Evolutionary conservation across 176 grass and related monocot species (phyloP).

Genomic region (Neostapfia colusana): DNA sequence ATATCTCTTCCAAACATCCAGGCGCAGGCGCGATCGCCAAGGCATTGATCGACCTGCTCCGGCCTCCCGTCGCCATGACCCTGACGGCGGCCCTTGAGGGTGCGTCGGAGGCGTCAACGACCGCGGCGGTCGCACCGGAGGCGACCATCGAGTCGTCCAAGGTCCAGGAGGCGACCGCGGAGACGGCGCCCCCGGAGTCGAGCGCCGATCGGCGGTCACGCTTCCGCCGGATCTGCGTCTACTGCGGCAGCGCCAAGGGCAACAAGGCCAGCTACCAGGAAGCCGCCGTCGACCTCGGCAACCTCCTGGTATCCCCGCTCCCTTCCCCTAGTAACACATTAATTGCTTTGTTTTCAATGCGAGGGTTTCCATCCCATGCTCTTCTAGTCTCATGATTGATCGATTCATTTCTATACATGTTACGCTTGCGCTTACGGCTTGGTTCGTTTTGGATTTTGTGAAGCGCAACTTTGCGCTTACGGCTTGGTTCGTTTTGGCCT

Average conservation of each 20-base stretch:
- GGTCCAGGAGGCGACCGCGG: not conserved
- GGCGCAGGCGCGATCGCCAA: constrained; percentile 57
- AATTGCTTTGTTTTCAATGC: not conserved
- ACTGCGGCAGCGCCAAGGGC: constrained; percentile 86
- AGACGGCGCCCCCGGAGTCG: not conserved
- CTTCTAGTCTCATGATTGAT: too few relatives aligned
- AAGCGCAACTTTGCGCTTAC: too few relatives aligned
- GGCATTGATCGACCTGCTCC: constrained; percentile 29
- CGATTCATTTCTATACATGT: too few relatives aligned
- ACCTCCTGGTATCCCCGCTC: constrained; percentile 57
- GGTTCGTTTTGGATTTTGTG: too few relatives aligned
- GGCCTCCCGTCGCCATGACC: constrained; percentile 18
- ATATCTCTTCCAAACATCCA: constrained; percentile 28
- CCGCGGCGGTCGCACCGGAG: not conserved
- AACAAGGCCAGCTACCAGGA: constrained; percentile 80
- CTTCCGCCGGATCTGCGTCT: constrained; percentile 93
- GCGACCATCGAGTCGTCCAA: too few relatives aligned
- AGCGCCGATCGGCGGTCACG: constrained; percentile 47
- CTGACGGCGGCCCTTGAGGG: not conserved
- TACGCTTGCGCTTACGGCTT: not conserved
- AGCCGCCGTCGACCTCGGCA: constrained; percentile 80
- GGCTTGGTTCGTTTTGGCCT: too few relatives aligned
- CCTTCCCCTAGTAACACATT: too few relatives aligned
- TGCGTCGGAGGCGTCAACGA: constrained; percentile 25
- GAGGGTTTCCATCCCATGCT: too few relatives aligned